phyloP scores from a whole-genome alignment of 495 filamentous ascomycete species.

The Evernia prunastri region DNA sequence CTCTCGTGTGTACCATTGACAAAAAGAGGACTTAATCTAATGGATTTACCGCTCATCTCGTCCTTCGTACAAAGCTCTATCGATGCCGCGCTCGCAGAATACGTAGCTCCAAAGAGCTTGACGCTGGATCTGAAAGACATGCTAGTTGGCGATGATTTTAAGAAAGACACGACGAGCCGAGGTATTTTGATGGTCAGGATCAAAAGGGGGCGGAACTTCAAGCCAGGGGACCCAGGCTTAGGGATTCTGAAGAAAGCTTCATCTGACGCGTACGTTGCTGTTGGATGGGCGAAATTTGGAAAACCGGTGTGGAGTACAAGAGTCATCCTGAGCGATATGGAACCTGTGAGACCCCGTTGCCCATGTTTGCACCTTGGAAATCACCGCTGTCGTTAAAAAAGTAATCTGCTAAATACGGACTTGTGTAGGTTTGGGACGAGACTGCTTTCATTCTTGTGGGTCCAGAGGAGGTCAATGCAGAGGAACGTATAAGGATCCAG shows the following conservation, averaged over 20 bases:
- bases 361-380: not conserved
- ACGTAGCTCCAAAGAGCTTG: conserved; percentile 66
- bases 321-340: conserved; percentile 55
- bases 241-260: conserved; percentile 50
- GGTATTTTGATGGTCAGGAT: conserved; percentile 61
- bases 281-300: conserved; percentile 70
- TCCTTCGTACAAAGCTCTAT: conserved; percentile 68
- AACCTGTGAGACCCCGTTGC: conserved; percentile 33
- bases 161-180: conserved; percentile 58
- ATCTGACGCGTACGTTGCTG: conserved; percentile 61
- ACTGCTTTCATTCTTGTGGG: conserved; percentile 58
- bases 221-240: conserved; percentile 55
- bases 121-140: conserved; percentile 68
- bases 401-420: not conserved
- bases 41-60: conserved; percentile 64
- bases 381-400: not conserved
- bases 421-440: conserved; percentile 51
- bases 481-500: conserved; percentile 60
- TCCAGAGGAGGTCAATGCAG: conserved; percentile 62
- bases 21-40: conserved; percentile 60
- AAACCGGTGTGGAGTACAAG: conserved; percentile 59
- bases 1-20: conserved; percentile 60
- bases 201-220: conserved; percentile 57
- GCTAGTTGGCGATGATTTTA: conserved; percentile 68
- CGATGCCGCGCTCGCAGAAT: conserved; percentile 61